Conservation (phyloP, 306 rosid genomes). For the Alnus glutinosa region DNA sequence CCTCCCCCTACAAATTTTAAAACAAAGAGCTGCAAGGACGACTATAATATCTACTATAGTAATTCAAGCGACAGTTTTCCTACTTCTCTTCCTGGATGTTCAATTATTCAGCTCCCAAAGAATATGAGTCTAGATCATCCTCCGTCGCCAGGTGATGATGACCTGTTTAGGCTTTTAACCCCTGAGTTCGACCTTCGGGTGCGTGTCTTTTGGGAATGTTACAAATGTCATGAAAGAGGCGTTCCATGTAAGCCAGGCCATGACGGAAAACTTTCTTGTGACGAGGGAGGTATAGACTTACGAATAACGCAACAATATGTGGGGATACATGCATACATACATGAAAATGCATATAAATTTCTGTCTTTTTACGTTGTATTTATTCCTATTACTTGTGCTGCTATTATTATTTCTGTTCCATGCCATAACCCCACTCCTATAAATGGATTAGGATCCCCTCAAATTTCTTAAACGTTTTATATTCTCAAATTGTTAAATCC, state of each 20-base stretch:
- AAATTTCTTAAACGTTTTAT: too few species aligned
- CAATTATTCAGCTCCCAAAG: conserved; percentile 34
- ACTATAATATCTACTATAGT: conserved; percentile 4
- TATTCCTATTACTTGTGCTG: background rate
- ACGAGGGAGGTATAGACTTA: conserved; percentile 12
- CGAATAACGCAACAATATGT: too few species aligned
- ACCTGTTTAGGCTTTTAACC: conserved; percentile 8
- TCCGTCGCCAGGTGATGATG: background rate
- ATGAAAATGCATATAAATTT: too few species aligned
- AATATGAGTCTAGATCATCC: background rate
- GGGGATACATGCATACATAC: too few species aligned
- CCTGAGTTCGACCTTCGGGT: background rate
- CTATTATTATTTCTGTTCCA: background rate
- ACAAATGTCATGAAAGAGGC: fast-evolving
- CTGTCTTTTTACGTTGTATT: too few species aligned
- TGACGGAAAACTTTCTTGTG: conserved; percentile 22
- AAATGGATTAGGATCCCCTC: too few species aligned
- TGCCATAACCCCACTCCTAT: background rate
- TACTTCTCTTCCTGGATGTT: conserved; percentile 6
- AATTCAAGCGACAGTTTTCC: fast-evolving
- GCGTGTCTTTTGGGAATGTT: background rate
- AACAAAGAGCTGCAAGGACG: background rate
- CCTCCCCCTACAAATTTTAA: background rate
- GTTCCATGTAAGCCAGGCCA: conserved; percentile 38
- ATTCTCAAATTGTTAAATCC: too few species aligned